These are phyloP conservation scores for Miamiensis avidus DNA, from an alignment of 169 alveolate genomes.

Conservation along the genomic window DNA sequence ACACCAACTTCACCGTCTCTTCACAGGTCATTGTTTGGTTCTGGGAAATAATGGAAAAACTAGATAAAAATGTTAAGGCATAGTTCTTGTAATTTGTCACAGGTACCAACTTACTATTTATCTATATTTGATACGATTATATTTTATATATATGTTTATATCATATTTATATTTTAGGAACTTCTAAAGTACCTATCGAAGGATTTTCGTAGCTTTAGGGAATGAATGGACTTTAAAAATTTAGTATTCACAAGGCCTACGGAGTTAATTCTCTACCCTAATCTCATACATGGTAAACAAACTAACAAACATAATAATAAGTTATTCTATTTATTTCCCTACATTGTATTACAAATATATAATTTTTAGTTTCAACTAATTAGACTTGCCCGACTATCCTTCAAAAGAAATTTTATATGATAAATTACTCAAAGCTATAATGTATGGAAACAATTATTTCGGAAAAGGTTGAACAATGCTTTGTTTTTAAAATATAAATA, in stretches of 20 bases:
- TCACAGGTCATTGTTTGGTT: slow-evolving; percentile 92
- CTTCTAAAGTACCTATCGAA: slow-evolving; percentile 97
- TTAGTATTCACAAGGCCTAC: slow-evolving; percentile 92
- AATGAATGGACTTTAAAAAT: slow-evolving; percentile 98
- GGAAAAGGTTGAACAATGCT: neutral
- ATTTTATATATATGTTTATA: too few species aligned
- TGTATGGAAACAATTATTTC: neutral
- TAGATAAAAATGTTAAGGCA: slow-evolving; percentile 93
- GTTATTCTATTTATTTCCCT: neutral
- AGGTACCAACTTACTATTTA: slow-evolving; percentile 69
- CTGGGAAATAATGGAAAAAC: slow-evolving; percentile 93
- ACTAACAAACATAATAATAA: neutral
- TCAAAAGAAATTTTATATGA: slow-evolving; percentile 91
- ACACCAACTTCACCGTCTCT: slow-evolving; percentile 90
- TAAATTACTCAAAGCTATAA: slow-evolving; percentile 90
- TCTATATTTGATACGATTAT: neutral
- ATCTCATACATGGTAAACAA: slow-evolving; percentile 94
- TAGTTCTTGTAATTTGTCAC: slow-evolving; percentile 95
- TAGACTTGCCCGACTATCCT: slow-evolving; percentile 98
- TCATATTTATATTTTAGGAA: too few species aligned
- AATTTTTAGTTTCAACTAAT: slow-evolving; percentile 91
- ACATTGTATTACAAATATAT: neutral
- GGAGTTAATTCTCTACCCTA: slow-evolving; percentile 95
- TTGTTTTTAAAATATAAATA: neutral
- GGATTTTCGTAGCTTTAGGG: slow-evolving; percentile 98